Evolutionary conservation across 1,139 yeast species (phyloP).

Genomic region (Yamadazyma dushanensis): DNA sequence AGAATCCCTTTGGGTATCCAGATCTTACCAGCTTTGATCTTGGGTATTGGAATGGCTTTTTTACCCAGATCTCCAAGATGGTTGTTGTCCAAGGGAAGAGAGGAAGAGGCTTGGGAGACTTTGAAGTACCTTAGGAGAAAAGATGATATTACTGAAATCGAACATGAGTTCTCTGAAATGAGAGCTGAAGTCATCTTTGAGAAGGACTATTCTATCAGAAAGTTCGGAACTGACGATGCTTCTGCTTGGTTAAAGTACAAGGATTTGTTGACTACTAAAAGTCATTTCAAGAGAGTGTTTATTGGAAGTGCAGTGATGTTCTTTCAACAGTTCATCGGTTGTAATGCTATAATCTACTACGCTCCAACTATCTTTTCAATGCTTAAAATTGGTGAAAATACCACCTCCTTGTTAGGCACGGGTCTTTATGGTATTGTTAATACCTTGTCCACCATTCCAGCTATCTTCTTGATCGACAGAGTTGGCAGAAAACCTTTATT

Average conservation of each 20-base stretch:
- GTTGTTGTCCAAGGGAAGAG: conserved; percentile 19
- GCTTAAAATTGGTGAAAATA: conserved; percentile 18
- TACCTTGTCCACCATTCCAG: conserved; percentile 46
- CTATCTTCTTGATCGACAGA: conserved; percentile 36
- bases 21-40: conserved; percentile 23
- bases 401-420: conserved; percentile 33
- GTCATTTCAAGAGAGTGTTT: conserved; percentile 42
- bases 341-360: conserved; percentile 71
- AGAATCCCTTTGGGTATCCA: conserved; percentile 28
- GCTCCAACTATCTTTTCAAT: conserved; percentile 36
- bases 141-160: conserved; percentile 13
- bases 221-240: conserved; percentile 15
- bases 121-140: conserved; percentile 21
- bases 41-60: conserved; percentile 19
- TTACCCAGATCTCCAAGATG: conserved; percentile 26
- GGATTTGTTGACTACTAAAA: conserved; percentile 17
- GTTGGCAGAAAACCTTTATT: conserved; percentile 48
- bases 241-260: conserved; percentile 16
- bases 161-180: conserved; percentile 21
- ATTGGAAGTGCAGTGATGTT: conserved; percentile 65
- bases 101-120: conserved; percentile 21
- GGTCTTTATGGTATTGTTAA: conserved; percentile 60
- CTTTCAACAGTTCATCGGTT: conserved; percentile 70
- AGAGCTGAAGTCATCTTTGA: conserved; percentile 22
- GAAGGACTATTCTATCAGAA: conserved; percentile 15